A percentile compares a stretch with the other conserved stretches of the same genome.
phyloP scores from a whole-genome alignment of 805 yeast genomes.

The Candida hungchunana region DNA sequence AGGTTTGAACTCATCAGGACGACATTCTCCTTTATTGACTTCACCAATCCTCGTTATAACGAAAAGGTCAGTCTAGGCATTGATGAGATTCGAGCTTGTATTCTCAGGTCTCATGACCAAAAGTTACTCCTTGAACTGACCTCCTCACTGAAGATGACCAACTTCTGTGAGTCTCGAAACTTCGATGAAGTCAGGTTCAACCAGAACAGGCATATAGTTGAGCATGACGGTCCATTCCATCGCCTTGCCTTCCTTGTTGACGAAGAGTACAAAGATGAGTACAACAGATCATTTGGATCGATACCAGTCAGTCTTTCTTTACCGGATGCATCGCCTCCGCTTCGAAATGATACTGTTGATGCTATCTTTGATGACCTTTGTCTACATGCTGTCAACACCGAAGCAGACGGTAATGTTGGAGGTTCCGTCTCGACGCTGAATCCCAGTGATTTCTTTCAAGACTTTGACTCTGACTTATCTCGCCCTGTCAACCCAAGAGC shows the following conservation, averaged over 20 bases:
- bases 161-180: conserved; percentile 51
- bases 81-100: conserved; percentile 38
- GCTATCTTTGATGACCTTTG: conserved; percentile 20
- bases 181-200: conserved; percentile 39
- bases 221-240: conserved; percentile 81
- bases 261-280: conserved; percentile 43
- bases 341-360: conserved; percentile 46
- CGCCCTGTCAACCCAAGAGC: not conserved
- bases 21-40: conserved; percentile 54
- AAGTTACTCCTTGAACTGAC: conserved; percentile 37
- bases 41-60: conserved; percentile 63
- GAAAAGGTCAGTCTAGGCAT: conserved; percentile 46
- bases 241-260: conserved; percentile 69
- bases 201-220: conserved; percentile 63
- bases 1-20: conserved; percentile 26
- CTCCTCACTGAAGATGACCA: conserved; percentile 58
- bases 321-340: conserved; percentile 60
- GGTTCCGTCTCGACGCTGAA: not conserved
- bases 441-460: conserved; percentile 15
- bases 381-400: conserved; percentile 3
- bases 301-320: conserved; percentile 58
- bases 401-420: conserved; percentile 3
- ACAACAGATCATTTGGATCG: conserved; percentile 45
- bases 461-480: conserved; percentile 12
- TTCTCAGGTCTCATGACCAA: conserved; percentile 24